Conservation (phyloP, 2,329 filamentous ascomycete genomes). For the Cryoendolithus antarcticus region DNA sequence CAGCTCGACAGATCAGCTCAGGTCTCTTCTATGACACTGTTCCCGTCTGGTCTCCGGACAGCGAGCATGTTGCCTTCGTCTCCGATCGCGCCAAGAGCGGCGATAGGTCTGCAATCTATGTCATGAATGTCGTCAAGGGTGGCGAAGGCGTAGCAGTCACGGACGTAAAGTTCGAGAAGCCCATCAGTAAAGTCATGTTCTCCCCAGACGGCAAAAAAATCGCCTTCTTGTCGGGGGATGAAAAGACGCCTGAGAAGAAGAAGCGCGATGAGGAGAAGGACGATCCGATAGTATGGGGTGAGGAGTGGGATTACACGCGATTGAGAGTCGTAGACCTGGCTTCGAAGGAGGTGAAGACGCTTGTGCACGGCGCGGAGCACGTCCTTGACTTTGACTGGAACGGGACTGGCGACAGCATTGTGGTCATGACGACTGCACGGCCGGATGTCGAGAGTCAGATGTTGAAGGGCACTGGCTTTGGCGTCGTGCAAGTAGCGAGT, state of each 20-base stretch:
- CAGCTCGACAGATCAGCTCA: constrained; percentile 16
- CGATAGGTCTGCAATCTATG: constrained; percentile 21
- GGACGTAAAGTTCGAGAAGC: constrained; percentile 13
- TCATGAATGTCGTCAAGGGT: constrained; percentile 9
- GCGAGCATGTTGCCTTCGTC: constrained; percentile 21
- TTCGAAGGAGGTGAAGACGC: constrained; percentile 14
- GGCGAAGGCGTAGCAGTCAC: constrained; percentile 20
- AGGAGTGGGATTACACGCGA: constrained; percentile 23
- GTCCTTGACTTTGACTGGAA: neutral
- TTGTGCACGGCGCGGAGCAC: constrained; percentile 1
- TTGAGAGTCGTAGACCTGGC: constrained; percentile 22
- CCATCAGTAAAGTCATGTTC: constrained; percentile 17
- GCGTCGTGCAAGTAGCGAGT: too few species aligned
- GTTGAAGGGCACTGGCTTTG: too few species aligned
- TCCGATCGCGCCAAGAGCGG: constrained; percentile 22
- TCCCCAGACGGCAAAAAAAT: constrained; percentile 25
- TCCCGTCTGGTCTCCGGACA: constrained; percentile 18
- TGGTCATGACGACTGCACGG: too few species aligned
- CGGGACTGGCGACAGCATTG: neutral
- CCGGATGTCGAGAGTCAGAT: too few species aligned
- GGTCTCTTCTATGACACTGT: constrained; percentile 15
- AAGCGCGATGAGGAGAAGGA: constrained; percentile 21
- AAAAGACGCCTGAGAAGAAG: constrained; percentile 22
- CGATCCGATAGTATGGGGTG: constrained; percentile 26
- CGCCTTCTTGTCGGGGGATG: constrained; percentile 22